Evolutionary conservation across 257 asterid species (phyloP).

Genomic region (Nyctanthes arbortristis): DNA sequence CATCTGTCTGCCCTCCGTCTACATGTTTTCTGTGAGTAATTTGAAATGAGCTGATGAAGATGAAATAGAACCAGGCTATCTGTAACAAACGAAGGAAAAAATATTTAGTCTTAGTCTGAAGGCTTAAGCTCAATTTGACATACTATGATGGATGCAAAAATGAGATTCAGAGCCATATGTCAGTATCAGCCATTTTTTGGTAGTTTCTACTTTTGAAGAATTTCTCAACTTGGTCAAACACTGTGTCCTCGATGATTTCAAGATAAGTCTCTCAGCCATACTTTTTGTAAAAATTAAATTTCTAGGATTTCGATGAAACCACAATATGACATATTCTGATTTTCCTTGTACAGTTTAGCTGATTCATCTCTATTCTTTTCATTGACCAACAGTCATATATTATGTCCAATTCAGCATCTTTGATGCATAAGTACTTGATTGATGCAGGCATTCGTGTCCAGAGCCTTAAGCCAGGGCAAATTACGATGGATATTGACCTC

Average conservation of each 20-base stretch:
- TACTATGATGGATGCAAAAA: neutral
- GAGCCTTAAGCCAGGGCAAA: conserved; percentile 96
- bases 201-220: neutral
- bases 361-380: conserved; percentile 1
- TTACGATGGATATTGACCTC: conserved; percentile 95
- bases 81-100: neutral
- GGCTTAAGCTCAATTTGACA: neutral
- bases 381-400: neutral
- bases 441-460: conserved; percentile 95
- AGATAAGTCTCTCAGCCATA: conserved; percentile 4
- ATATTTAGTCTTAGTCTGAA: neutral
- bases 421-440: conserved; percentile 24
- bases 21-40: neutral
- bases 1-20: neutral
- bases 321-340: conserved; percentile 7
- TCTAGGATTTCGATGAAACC: conserved; percentile 8
- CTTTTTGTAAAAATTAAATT: neutral
- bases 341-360: neutral
- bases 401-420: conserved; percentile 16
- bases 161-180: neutral
- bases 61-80: neutral
- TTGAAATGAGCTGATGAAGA: neutral
- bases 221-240: neutral
- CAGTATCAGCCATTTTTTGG: neutral
- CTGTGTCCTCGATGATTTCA: neutral